Evolutionary conservation across 2,329 filamentous ascomycete species (phyloP).

Genomic region (Fusarium nurragi): DNA sequence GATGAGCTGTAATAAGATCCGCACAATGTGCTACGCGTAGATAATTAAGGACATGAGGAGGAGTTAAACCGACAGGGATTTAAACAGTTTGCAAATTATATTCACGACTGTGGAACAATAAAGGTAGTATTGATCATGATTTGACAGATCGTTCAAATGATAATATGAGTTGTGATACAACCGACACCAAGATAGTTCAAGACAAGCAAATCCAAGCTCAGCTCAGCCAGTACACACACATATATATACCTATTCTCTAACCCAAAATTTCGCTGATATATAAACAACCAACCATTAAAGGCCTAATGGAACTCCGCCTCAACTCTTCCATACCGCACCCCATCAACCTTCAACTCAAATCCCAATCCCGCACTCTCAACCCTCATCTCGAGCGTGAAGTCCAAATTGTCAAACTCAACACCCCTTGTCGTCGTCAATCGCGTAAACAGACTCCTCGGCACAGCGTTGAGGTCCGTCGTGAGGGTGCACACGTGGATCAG

Average conservation of each 20-base stretch:
- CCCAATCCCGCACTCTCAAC: slow-evolving; percentile 80
- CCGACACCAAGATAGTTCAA: not conserved
- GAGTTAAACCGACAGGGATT: not conserved
- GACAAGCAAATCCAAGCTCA: not conserved
- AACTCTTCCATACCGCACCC: slow-evolving; percentile 78
- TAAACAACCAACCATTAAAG: not conserved
- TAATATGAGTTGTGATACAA: not conserved
- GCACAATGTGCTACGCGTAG: not conserved
- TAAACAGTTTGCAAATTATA: not conserved
- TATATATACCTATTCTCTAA: slow-evolving; percentile 8
- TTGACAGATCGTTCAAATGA: not conserved
- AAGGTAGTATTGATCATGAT: not conserved
- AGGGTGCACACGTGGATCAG: slow-evolving; percentile 80
- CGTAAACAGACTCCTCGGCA: slow-evolving; percentile 78
- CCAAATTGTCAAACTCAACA: slow-evolving; percentile 82
- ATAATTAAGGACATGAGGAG: not conserved
- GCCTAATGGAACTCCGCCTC: slow-evolving; percentile 75
- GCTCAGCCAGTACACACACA: not conserved
- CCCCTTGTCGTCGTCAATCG: slow-evolving; percentile 80
- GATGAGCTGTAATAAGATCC: not conserved
- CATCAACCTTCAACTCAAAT: slow-evolving; percentile 83
- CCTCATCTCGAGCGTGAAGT: slow-evolving; percentile 85
- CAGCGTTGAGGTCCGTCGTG: slow-evolving; percentile 80
- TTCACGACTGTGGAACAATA: not conserved
- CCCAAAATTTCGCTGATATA: not conserved